Evolutionary conservation across 2,329 filamentous ascomycete genomes (phyloP).

Genomic region (Endoconidiophora polonica): DNA sequence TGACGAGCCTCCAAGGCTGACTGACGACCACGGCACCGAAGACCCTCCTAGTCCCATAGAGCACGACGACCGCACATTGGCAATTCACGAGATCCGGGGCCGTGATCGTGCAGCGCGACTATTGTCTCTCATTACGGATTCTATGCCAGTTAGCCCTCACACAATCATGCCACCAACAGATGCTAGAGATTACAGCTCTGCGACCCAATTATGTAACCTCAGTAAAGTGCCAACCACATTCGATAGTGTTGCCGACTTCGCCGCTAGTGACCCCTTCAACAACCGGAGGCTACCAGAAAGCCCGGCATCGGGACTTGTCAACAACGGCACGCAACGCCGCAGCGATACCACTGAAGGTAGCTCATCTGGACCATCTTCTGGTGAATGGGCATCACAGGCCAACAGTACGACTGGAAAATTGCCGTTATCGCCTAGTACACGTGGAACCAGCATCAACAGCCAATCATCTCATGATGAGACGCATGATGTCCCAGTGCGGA

Average conservation of each 20-base stretch:
- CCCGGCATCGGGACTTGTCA: slow-evolving; percentile 6
- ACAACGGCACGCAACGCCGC: slow-evolving; percentile 33
- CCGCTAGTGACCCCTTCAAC: slow-evolving; percentile 33
- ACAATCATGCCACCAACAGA: not conserved
- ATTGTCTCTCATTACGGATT: not conserved
- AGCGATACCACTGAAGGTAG: slow-evolving; percentile 49
- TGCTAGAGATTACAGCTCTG: not conserved
- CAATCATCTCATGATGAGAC: slow-evolving; percentile 36
- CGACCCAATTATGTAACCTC: not conserved
- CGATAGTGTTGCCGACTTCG: slow-evolving; percentile 30
- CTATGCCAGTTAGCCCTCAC: slow-evolving; percentile 7
- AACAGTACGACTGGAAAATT: slow-evolving; percentile 48
- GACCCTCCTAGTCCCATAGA: slow-evolving; percentile 5
- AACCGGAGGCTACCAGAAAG: slow-evolving; percentile 14
- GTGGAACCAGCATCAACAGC: slow-evolving; percentile 49
- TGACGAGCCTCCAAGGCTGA: not conserved
- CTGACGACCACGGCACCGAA: not conserved
- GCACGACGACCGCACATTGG: not conserved
- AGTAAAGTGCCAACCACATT: slow-evolving; percentile 18
- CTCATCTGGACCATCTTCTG: slow-evolving; percentile 33
- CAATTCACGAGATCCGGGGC: not conserved
- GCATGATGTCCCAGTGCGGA: slow-evolving; percentile 8
- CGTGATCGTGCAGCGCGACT: not conserved
- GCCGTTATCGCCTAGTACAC: slow-evolving; percentile 47
- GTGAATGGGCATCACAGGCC: slow-evolving; percentile 45